phyloP scores from a whole-genome alignment of 2,329 filamentous ascomycete species.

The Cladobotryum mycophilum region DNA sequence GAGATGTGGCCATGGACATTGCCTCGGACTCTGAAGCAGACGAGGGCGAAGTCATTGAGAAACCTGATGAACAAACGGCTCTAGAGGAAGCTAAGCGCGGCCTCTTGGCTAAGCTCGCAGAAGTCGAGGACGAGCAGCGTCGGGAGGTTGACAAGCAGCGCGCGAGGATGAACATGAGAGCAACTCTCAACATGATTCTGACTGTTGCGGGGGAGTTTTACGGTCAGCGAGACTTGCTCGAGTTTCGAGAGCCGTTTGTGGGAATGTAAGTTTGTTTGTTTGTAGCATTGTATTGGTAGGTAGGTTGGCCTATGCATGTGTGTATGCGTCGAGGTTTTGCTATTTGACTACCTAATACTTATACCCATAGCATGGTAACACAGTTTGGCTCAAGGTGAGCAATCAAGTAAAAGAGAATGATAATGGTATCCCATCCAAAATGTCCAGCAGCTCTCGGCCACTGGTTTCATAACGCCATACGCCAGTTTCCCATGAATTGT shows the following conservation, averaged over 20 bases:
- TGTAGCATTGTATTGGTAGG: background rate
- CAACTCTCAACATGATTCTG: constrained; percentile 88
- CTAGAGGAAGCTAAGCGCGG: constrained; percentile 44
- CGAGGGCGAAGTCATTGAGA: constrained; percentile 29
- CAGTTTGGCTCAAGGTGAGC: background rate
- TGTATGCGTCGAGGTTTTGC: background rate
- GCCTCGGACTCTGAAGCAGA: constrained; percentile 27
- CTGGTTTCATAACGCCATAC: background rate
- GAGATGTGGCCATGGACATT: constrained; percentile 39
- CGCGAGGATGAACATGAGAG: constrained; percentile 48
- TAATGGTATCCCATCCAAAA: background rate
- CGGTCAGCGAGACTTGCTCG: constrained; percentile 79
- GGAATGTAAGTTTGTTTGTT: constrained; percentile 30
- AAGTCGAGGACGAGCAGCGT: constrained; percentile 22
- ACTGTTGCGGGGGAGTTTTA: constrained; percentile 84
- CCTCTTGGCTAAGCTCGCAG: constrained; percentile 39
- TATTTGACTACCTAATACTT: background rate
- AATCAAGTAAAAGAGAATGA: background rate
- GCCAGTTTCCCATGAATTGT: background rate
- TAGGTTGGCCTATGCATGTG: background rate
- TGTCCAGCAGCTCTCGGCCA: background rate
- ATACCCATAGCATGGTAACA: background rate
- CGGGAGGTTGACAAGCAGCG: constrained; percentile 25
- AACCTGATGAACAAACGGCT: constrained; percentile 28
- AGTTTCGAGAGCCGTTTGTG: constrained; percentile 60